Evolutionary conservation across 495 filamentous ascomycete genomes (phyloP).

Genomic region (Astrothelium subdiscretum): DNA sequence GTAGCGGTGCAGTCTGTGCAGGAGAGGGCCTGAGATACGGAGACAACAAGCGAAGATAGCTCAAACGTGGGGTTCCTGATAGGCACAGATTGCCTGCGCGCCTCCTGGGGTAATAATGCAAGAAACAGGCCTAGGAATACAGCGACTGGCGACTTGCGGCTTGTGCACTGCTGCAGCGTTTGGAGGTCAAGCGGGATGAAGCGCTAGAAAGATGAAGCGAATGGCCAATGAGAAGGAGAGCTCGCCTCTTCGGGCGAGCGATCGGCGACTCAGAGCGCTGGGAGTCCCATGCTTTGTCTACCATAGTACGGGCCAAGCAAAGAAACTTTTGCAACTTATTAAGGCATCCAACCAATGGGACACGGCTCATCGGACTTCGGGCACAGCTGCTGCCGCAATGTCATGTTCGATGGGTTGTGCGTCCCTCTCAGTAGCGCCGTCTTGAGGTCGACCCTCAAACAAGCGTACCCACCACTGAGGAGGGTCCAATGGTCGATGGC

Average conservation of each 20-base stretch:
- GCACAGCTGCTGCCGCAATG: conserved; percentile 13
- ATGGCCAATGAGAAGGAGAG: not conserved
- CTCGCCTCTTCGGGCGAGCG: not conserved
- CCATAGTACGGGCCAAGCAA: not conserved
- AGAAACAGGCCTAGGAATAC: not conserved
- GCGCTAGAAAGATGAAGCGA: not conserved
- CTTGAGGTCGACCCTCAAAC: conserved; percentile 46
- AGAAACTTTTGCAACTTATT: not conserved
- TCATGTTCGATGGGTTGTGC: conserved; percentile 14
- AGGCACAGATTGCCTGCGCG: not conserved
- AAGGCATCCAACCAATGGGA: not conserved
- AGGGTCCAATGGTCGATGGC: conserved; percentile 78
- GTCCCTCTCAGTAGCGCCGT: conserved; percentile 9
- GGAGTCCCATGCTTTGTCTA: not conserved
- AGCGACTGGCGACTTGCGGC: not conserved
- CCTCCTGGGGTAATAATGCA: too few relatives aligned
- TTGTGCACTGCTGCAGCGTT: not conserved
- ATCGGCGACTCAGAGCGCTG: not conserved
- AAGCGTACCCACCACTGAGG: conserved; percentile 83
- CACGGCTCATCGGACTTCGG: conserved; percentile 13
- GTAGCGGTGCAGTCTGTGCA: not conserved
- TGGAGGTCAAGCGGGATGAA: not conserved
- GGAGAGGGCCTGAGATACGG: not conserved
- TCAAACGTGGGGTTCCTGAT: conserved; percentile 1
- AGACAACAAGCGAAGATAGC: not conserved